These are phyloP conservation scores for Guadua angustifolia DNA, from an alignment of 176 grass and related monocot species.

Conservation along the genomic window DNA sequence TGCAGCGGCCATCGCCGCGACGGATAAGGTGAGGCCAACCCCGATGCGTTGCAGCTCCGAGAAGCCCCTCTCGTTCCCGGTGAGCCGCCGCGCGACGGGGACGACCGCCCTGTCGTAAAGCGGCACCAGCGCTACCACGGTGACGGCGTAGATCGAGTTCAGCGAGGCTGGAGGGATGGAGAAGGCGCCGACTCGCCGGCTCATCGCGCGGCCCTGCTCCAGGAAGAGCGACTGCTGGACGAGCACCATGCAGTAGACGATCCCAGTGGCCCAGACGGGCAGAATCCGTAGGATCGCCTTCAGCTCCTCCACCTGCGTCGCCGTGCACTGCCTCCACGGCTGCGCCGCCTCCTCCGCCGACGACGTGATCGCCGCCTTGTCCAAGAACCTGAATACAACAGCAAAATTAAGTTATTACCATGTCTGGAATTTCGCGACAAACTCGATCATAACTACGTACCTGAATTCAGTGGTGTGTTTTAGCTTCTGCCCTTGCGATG, in stretches of 20 bases:
- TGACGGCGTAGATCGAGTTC: conserved; percentile 43
- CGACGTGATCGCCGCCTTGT: conserved; percentile 53
- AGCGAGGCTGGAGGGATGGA: conserved; percentile 54
- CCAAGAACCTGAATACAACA: conserved; percentile 42
- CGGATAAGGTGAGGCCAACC: conserved; percentile 42
- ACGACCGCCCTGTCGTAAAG: conserved; percentile 53
- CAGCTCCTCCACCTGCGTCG: conserved; percentile 61
- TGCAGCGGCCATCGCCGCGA: conserved; percentile 30
- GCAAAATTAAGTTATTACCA: too few species aligned
- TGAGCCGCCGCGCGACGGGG: conserved; percentile 45
- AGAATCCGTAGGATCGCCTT: conserved; percentile 57
- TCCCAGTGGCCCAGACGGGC: conserved; percentile 56
- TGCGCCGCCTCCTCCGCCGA: conserved; percentile 33
- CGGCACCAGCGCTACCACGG: conserved; percentile 42
- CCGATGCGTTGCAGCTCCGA: conserved; percentile 53
- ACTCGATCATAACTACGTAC: too few species aligned
- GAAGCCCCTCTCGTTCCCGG: conserved; percentile 53
- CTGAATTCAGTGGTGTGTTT: not conserved
- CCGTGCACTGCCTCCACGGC: conserved; percentile 56
- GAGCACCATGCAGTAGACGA: conserved; percentile 53
- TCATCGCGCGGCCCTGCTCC: conserved; percentile 57
- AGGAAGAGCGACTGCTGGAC: conserved; percentile 56
- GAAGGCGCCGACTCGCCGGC: conserved; percentile 30
- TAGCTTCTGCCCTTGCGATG: not conserved
- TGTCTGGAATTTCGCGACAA: too few species aligned